Evolutionary conservation across 2,329 filamentous ascomycete genomes (phyloP).

Genomic region (Hymenotorrendiella dingleyae): DNA sequence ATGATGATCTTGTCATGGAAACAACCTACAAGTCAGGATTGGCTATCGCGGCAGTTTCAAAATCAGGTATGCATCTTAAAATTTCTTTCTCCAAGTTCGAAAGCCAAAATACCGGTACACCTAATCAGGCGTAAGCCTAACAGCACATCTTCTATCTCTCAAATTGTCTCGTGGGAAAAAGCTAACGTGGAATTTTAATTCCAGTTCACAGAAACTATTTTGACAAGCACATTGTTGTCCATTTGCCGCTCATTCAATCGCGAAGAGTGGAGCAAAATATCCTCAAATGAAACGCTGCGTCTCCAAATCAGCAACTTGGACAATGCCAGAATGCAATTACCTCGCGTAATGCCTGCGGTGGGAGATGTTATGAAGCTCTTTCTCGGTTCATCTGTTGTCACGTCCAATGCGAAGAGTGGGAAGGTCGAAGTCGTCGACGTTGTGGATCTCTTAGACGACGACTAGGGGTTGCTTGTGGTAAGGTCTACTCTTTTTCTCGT

Average conservation of each 20-base stretch:
- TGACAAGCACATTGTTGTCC: constrained; percentile 9
- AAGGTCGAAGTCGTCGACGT: background rate
- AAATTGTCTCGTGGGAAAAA: too few species aligned
- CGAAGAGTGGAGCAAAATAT: constrained; percentile 1
- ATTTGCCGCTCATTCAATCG: constrained; percentile 7
- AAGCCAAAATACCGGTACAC: too few species aligned
- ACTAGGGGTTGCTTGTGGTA: too few species aligned
- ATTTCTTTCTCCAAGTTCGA: too few species aligned
- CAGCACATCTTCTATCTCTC: too few species aligned
- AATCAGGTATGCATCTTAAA: constrained; percentile 11
- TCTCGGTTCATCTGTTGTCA: background rate
- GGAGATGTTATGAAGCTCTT: constrained; percentile 1
- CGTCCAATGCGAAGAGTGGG: background rate
- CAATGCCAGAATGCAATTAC: constrained; percentile 1
- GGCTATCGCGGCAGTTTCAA: constrained; percentile 5
- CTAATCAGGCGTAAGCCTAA: too few species aligned
- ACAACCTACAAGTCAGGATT: background rate
- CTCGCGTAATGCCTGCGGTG: constrained; percentile 8
- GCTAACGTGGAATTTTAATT: too few species aligned
- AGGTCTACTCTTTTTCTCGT: too few species aligned
- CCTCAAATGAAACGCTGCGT: constrained; percentile 3
- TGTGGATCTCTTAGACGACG: background rate
- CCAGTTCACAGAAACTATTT: constrained; percentile 9
- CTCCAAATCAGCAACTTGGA: constrained; percentile 2
- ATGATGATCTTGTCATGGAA: constrained; percentile 7